A percentile compares a stretch with the other conserved stretches of the same genome.
phyloP scores from a whole-genome alignment of 2,329 filamentous ascomycete species.

The Dactylellina cionopaga region DNA sequence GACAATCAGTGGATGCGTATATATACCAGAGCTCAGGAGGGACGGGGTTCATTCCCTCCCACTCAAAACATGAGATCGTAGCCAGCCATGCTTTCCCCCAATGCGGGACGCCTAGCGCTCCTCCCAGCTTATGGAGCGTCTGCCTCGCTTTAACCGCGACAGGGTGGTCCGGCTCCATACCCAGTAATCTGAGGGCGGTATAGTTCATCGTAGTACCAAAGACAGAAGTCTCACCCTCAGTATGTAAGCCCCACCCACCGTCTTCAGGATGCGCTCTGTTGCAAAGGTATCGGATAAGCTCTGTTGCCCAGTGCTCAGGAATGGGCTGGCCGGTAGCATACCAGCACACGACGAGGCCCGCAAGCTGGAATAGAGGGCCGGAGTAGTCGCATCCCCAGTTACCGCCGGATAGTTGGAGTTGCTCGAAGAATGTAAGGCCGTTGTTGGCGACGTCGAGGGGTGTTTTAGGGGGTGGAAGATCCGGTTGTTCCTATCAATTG shows the following conservation, averaged over 20 bases:
- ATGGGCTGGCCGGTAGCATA: constrained; percentile 90
- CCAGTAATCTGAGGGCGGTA: constrained; percentile 79
- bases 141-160: constrained; percentile 85
- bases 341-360: constrained; percentile 84
- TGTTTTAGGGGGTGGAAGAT: constrained; percentile 74
- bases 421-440: constrained; percentile 85
- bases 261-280: constrained; percentile 84
- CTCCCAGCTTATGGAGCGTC: constrained; percentile 84
- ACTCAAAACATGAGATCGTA: constrained; percentile 81
- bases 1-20: not conserved
- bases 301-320: constrained; percentile 78
- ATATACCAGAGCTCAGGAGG: constrained; percentile 87
- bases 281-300: constrained; percentile 92
- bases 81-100: constrained; percentile 98
- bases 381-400: constrained; percentile 99
- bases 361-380: constrained; percentile 93
- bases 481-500: constrained; percentile 74
- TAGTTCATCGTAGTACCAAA: constrained; percentile 94
- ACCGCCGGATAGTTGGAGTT: constrained; percentile 85
- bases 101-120: constrained; percentile 83
- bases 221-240: constrained; percentile 89
- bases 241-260: constrained; percentile 97
- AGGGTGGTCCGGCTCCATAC: constrained; percentile 83
- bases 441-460: constrained; percentile 83
- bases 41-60: constrained; percentile 93